Percentiles rank a stretch among this genome's conserved stretches.
phyloP scores from a whole-genome alignment of 2,329 filamentous ascomycete species.

The Diplodia scrobiculata region DNA sequence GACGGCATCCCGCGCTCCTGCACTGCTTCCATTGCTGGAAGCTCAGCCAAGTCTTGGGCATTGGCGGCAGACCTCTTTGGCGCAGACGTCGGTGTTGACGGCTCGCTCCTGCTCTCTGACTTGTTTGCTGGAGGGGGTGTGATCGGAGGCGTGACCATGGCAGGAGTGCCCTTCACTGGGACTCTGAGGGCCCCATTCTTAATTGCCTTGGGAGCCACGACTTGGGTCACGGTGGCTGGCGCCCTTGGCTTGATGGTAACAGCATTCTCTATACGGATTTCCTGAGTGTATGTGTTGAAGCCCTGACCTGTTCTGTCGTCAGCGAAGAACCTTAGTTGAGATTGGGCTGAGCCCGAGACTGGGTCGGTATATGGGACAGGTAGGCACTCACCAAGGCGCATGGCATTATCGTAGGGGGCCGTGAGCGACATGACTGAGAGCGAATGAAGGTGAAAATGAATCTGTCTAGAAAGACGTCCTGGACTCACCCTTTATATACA shows the following conservation, averaged over 20 bases:
- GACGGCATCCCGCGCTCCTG: constrained; percentile 3
- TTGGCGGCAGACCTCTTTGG: constrained; percentile 8
- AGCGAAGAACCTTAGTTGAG: not conserved
- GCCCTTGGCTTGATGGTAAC: constrained; percentile 35
- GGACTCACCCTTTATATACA: too few relatives aligned
- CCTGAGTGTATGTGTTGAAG: constrained; percentile 48
- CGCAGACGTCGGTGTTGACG: not conserved
- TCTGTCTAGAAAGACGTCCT: not conserved
- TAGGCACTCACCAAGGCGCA: constrained; percentile 40
- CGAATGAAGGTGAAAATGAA: not conserved
- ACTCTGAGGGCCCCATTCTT: not conserved
- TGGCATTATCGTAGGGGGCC: constrained; percentile 45
- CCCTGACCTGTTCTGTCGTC: constrained; percentile 36
- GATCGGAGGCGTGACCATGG: constrained; percentile 32
- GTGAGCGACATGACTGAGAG: constrained; percentile 38
- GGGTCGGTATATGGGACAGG: not conserved
- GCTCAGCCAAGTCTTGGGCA: not conserved
- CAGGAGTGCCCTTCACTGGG: not conserved
- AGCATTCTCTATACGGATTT: constrained; percentile 45
- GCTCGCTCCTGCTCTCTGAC: not conserved
- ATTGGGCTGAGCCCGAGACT: not conserved
- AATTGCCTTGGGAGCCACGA: not conserved
- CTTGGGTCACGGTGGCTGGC: constrained; percentile 27
- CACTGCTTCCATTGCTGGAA: not conserved
- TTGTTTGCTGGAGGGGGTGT: constrained; percentile 30